Evolutionary conservation across 176 grass and related monocot species (phyloP).

Genomic region (Eremochloa ophiuroides): DNA sequence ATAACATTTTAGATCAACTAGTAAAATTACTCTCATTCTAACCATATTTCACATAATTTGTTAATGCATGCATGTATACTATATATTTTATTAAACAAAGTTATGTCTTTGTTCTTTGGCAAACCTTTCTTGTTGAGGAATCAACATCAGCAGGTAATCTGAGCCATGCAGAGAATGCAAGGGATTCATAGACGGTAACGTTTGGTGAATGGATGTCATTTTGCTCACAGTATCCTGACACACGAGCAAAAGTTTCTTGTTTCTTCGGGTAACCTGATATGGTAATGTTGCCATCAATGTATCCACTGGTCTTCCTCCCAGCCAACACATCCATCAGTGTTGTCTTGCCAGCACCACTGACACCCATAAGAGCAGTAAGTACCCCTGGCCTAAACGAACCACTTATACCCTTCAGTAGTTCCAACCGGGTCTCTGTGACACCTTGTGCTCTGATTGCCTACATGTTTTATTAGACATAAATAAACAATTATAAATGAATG

Average conservation of each 20-base stretch:
- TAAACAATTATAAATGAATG: neutral
- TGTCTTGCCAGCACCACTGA: constrained; percentile 86
- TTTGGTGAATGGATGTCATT: constrained; percentile 86
- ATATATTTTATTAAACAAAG: neutral
- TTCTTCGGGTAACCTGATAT: constrained; percentile 84
- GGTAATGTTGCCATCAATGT: constrained; percentile 58
- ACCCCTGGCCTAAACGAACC: constrained; percentile 85
- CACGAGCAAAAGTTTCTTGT: constrained; percentile 86
- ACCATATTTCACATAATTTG: neutral
- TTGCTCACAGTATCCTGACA: constrained; percentile 83
- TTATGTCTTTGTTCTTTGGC: neutral
- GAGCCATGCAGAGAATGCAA: constrained; percentile 66
- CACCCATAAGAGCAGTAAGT: constrained; percentile 81
- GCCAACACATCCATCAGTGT: constrained; percentile 79
- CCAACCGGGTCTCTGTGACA: constrained; percentile 39
- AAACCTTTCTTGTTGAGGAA: constrained; percentile 68
- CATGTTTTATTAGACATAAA: constrained; percentile 19
- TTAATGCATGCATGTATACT: neutral
- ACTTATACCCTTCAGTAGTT: constrained; percentile 63
- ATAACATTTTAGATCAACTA: neutral
- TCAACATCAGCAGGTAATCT: constrained; percentile 45
- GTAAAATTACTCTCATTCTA: neutral
- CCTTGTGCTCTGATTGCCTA: constrained; percentile 90
- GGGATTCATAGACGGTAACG: constrained; percentile 73
- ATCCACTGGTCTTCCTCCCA: constrained; percentile 72